phyloP scores from a whole-genome alignment of 1,284 basidiomycete genomes.

The Ganoderma lucidum region DNA sequence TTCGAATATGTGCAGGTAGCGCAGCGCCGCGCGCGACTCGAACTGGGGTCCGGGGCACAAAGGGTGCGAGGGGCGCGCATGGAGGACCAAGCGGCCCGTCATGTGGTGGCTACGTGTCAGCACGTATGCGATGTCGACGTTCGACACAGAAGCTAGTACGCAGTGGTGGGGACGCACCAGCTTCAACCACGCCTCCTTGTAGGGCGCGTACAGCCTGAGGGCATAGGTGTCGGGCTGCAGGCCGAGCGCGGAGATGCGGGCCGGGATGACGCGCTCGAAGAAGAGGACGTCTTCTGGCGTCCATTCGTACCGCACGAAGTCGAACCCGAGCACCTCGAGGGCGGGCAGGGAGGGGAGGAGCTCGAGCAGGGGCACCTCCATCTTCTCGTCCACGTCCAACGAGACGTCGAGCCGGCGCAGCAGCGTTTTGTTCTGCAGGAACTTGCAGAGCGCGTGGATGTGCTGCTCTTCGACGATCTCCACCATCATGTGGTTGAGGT shows the following conservation, averaged over 20 bases:
- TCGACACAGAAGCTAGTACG: background rate
- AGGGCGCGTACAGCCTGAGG: background rate
- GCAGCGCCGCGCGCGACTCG: background rate
- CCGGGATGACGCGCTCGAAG: background rate
- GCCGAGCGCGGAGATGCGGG: background rate
- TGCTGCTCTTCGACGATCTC: background rate
- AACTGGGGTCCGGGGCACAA: background rate
- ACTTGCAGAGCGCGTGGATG: slow-evolving; percentile 10
- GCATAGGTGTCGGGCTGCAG: background rate
- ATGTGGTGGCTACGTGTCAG: background rate
- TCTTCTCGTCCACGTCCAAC: background rate
- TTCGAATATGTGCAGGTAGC: background rate
- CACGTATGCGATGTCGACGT: too few species aligned
- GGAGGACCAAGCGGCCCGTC: too few species aligned
- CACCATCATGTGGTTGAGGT: background rate
- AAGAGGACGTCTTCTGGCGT: background rate
- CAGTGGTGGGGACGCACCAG: background rate
- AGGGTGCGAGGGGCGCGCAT: too few species aligned
- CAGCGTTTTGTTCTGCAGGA: slow-evolving; percentile 14
- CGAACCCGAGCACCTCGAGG: background rate
- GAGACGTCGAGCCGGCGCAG: background rate
- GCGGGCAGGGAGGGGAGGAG: background rate
- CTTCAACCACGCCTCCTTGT: background rate
- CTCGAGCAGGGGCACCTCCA: background rate
- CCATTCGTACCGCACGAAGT: background rate